A percentile compares a stretch with the other conserved stretches of the same genome.
phyloP scores from a whole-genome alignment of 2,329 filamentous ascomycete genomes.

The Podosphaera xanthii region DNA sequence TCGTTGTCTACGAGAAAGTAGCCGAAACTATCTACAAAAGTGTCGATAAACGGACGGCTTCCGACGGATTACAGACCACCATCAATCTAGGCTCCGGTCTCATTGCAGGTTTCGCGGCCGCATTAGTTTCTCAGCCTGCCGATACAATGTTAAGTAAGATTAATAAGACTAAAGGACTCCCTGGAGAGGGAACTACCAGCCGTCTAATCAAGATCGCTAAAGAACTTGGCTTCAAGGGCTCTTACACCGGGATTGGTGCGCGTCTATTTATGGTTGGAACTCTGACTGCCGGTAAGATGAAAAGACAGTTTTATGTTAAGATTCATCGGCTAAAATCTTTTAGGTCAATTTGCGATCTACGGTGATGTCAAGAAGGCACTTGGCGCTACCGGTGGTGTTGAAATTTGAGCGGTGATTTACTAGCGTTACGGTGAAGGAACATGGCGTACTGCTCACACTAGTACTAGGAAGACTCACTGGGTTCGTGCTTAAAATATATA shows the following conservation, averaged over 20 bases:
- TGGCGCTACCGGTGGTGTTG: slow-evolving; percentile 53
- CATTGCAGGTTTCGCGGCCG: slow-evolving; percentile 65
- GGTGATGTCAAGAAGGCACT: slow-evolving; percentile 48
- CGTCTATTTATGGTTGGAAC: slow-evolving; percentile 41
- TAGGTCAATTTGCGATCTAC: slow-evolving; percentile 79
- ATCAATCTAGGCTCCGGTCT: slow-evolving; percentile 65
- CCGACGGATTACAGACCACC: slow-evolving; percentile 46
- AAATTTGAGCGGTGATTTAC: slow-evolving; percentile 28
- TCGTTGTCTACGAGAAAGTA: slow-evolving; percentile 83
- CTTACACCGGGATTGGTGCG: slow-evolving; percentile 61
- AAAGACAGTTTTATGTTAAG: slow-evolving; percentile 4
- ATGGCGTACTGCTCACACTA: not conserved
- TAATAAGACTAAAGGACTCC: slow-evolving; percentile 80
- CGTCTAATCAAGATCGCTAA: slow-evolving; percentile 73
- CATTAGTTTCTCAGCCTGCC: slow-evolving; percentile 69
- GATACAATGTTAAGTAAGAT: slow-evolving; percentile 91
- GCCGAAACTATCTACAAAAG: slow-evolving; percentile 45
- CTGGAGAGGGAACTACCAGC: slow-evolving; percentile 61
- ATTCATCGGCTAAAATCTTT: slow-evolving; percentile 15
- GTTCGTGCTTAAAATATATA: not conserved
- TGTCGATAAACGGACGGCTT: slow-evolving; percentile 49
- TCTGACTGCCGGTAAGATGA: slow-evolving; percentile 6
- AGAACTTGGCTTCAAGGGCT: slow-evolving; percentile 62
- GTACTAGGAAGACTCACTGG: not conserved
- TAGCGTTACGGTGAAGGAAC: slow-evolving; percentile 4